phyloP scores from a whole-genome alignment of 306 rosid genomes.

The Luffa aegyptiaca region DNA sequence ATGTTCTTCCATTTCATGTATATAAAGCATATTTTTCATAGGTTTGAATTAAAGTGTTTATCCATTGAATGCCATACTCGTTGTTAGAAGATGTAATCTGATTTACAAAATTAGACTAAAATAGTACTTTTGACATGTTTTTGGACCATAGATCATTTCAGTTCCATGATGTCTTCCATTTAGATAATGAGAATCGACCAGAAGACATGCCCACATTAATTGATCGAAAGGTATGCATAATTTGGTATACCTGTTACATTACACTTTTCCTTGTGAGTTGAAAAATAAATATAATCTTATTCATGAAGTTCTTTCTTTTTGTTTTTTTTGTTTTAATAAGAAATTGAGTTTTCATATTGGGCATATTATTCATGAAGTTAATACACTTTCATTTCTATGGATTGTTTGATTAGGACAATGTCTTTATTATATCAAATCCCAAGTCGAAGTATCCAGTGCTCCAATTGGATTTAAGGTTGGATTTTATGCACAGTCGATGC shows the following conservation, averaged over 20 bases:
- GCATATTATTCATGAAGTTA: neutral
- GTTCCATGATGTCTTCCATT: conserved; percentile 77
- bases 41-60: conserved; percentile 14
- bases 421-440: conserved; percentile 77
- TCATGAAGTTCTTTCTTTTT: neutral
- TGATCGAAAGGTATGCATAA: conserved; percentile 59
- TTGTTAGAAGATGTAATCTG: neutral
- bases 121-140: conserved; percentile 14
- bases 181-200: conserved; percentile 80
- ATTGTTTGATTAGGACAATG: conserved; percentile 64
- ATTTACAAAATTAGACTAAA: conserved; percentile 10
- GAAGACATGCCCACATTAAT: conserved; percentile 92
- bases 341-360: too few relatives aligned
- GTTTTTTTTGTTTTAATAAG: too few relatives aligned
- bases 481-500: neutral
- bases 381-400: conserved; percentile 2
- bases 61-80: conserved; percentile 5
- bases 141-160: conserved; percentile 67
- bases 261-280: neutral
- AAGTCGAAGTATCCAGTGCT: conserved; percentile 93
- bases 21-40: conserved; percentile 10
- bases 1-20: conserved; percentile 18
- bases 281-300: neutral
- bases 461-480: conserved; percentile 76
- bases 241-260: conserved; percentile 11